Percentiles rank a stretch among this genome's conserved stretches.
These are phyloP conservation scores for Pythium utonaiense DNA, from an alignment of 352 stramenopile species.

Conservation along the genomic window DNA sequence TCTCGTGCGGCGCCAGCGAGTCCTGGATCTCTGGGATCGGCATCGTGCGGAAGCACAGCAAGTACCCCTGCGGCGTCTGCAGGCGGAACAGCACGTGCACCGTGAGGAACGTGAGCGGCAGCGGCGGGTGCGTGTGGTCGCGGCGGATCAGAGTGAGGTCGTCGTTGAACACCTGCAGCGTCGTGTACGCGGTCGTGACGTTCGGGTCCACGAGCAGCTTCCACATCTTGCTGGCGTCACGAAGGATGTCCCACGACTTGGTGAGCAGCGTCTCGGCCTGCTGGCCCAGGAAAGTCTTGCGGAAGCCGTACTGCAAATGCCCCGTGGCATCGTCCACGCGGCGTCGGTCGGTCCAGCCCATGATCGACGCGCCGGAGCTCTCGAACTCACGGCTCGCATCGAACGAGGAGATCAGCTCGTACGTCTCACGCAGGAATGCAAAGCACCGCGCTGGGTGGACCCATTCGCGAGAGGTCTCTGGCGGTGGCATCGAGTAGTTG, in stretches of 20 bases:
- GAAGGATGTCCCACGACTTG: slow-evolving; percentile 22
- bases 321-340: slow-evolving; percentile 16
- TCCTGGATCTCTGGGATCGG: slow-evolving; percentile 43
- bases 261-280: slow-evolving; percentile 19
- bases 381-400: slow-evolving; percentile 13
- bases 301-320: slow-evolving; percentile 23
- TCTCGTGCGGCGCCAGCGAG: slow-evolving; percentile 39
- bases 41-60: slow-evolving; percentile 59
- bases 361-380: slow-evolving; percentile 15
- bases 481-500: not conserved
- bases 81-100: slow-evolving; percentile 60
- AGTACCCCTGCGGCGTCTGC: slow-evolving; percentile 50
- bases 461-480: slow-evolving; percentile 6
- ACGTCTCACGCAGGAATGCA: slow-evolving; percentile 54
- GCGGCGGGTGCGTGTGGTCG: slow-evolving; percentile 41
- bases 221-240: slow-evolving; percentile 36
- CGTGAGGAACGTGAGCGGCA: slow-evolving; percentile 51
- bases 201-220: slow-evolving; percentile 43
- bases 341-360: slow-evolving; percentile 24
- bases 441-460: slow-evolving; percentile 26
- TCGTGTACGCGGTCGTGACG: slow-evolving; percentile 40
- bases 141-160: slow-evolving; percentile 54
- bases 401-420: slow-evolving; percentile 39
- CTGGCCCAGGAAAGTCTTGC: slow-evolving; percentile 21
- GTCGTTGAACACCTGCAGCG: slow-evolving; percentile 51